Evolutionary conservation across 352 stramenopile genomes (phyloP).

Genomic region (Phytophthora brassicae): DNA sequence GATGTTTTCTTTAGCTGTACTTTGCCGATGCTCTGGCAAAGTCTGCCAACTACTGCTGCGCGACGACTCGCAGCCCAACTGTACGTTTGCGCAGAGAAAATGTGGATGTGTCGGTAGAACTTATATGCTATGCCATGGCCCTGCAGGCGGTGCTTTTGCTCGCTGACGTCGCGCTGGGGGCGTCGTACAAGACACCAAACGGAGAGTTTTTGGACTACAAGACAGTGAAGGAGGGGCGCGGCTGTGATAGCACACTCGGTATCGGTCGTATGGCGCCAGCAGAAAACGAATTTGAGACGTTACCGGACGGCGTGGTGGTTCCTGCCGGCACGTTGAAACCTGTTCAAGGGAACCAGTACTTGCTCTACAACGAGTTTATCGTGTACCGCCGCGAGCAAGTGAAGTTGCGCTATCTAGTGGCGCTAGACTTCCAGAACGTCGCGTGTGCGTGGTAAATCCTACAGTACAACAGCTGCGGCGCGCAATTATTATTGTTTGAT

Average conservation of each 20-base stretch:
- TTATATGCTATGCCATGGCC: slow-evolving; percentile 3
- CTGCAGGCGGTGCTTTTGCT: slow-evolving; percentile 37
- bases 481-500: slow-evolving; percentile 7
- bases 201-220: slow-evolving; percentile 34
- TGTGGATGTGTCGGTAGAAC: background rate
- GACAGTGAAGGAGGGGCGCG: slow-evolving; percentile 16
- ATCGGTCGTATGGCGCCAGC: slow-evolving; percentile 35
- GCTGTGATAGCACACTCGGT: slow-evolving; percentile 37
- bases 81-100: background rate
- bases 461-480: background rate
- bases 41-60: slow-evolving; percentile 57
- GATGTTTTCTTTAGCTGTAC: slow-evolving; percentile 53
- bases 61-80: slow-evolving; percentile 28
- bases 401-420: slow-evolving; percentile 40
- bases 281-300: slow-evolving; percentile 25
- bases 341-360: slow-evolving; percentile 14
- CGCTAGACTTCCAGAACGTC: slow-evolving; percentile 27
- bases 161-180: slow-evolving; percentile 43
- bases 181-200: slow-evolving; percentile 15
- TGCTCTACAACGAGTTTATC: slow-evolving; percentile 56
- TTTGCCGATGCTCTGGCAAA: slow-evolving; percentile 69
- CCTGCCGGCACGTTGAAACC: slow-evolving; percentile 30
- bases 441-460: slow-evolving; percentile 15
- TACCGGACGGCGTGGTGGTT: slow-evolving; percentile 41
- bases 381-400: slow-evolving; percentile 51